Evolutionary conservation across 2,329 filamentous ascomycete species (phyloP).

Genomic region (Triangularia setosa): DNA sequence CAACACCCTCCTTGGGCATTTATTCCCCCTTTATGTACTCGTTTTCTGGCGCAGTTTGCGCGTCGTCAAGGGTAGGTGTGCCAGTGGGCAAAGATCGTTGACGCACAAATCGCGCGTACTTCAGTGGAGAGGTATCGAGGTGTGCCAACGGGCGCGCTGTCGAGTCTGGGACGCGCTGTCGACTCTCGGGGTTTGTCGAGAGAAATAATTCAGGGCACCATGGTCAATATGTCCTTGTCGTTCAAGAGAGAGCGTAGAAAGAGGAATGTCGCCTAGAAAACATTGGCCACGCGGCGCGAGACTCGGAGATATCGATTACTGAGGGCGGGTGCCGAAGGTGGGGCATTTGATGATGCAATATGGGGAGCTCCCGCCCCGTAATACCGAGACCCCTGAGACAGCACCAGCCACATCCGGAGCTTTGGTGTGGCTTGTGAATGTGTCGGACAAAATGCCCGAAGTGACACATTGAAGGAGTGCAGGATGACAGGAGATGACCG

Average conservation of each 20-base stretch:
- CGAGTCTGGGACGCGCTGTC: neutral
- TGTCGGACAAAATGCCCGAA: neutral
- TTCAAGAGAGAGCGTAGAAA: neutral
- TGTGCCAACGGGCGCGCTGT: neutral
- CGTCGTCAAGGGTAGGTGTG: neutral
- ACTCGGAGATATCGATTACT: neutral
- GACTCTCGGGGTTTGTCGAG: neutral
- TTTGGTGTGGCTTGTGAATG: neutral
- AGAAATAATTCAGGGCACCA: neutral
- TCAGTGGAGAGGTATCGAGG: neutral
- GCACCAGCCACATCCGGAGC: neutral
- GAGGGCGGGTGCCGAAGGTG: conserved; percentile 8
- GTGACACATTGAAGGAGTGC: too few species aligned
- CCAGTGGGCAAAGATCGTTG: neutral
- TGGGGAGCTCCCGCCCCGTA: conserved; percentile 13
- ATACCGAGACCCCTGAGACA: neutral
- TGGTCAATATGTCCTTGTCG: neutral
- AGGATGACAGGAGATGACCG: too few species aligned
- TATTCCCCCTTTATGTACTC: neutral
- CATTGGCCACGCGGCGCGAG: neutral
- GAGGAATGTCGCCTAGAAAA: neutral
- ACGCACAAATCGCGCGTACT: conserved; percentile 11
- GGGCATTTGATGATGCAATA: conserved; percentile 25
- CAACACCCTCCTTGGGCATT: neutral
- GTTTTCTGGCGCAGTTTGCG: neutral